Evolutionary conservation across 352 stramenopile species (phyloP), one percentile per base, ranked within the genome.

Genomic region (Phytopythium sindhum): DNA sequence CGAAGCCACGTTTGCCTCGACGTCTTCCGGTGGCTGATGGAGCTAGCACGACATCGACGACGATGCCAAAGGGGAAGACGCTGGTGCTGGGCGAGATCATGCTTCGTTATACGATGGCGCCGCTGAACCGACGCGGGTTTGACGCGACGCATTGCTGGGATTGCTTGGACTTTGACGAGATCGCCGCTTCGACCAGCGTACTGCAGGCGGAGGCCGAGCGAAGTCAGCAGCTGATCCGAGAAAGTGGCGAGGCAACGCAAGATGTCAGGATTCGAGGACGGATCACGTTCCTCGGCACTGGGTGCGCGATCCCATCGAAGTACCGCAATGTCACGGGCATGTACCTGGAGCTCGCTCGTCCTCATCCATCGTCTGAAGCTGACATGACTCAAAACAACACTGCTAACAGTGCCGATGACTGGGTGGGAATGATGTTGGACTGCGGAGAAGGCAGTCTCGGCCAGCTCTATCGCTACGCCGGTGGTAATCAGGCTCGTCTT

Each of bases 271-370:
- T 80, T 17, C 58, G 76, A n/a, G 81, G 81, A 5, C 72, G 77
- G 0, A 81, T 99, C 61, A 96, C 93, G 15, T 99, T 99, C 64
- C 84, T 98, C 1, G 97, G 97, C 26, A 99, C 97, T 0, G 97
- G 97, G 0, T 98, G 93, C 26, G 97, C 97, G 29, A 92, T 99
- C 29, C 97, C 97, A 41, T 99, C 95, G 64, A 99, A 99, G 75
- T 98, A 99, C 70, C 90, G 97, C 60, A 99, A 99, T 78, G 97
- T 99, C 39, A 98, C 90, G 2, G 93, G 93, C 41, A 99, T 98
- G 66, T 97, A 97, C 65, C 48, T 98, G 19, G 73, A 89, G 67
- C 60, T 97, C 8, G 72, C 69, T 24, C 31, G 59, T 21, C 55
- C 48, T 53, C 19, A 11, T 31, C 19, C 31, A 52, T 11, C 23